Evolutionary conservation across 371 early-diverging fungal species (phyloP).

Genomic region (Gilbertella persicaria): DNA sequence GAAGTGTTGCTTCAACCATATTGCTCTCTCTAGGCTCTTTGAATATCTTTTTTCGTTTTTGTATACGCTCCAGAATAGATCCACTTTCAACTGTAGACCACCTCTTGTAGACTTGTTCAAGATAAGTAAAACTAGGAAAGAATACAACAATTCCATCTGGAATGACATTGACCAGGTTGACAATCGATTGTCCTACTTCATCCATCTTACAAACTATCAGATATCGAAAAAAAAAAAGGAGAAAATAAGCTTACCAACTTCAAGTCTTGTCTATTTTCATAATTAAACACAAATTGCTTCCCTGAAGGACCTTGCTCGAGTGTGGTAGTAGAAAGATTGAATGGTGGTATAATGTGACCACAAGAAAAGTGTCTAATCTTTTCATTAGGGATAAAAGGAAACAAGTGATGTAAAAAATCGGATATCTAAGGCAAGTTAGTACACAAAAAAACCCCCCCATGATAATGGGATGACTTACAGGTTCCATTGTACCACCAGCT

Average conservation of each 20-base stretch:
- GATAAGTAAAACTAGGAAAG: conserved; percentile 88
- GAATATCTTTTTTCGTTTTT: conserved; percentile 68
- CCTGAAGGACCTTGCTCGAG: conserved; percentile 69
- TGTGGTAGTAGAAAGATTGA: conserved; percentile 65
- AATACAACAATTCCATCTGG: conserved; percentile 95
- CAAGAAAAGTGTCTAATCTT: conserved; percentile 71
- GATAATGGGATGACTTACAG: conserved; percentile 51
- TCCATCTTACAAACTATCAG: conserved; percentile 53
- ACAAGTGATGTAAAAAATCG: conserved; percentile 53
- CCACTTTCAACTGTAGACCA: conserved; percentile 53
- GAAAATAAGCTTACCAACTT: conserved; percentile 38
- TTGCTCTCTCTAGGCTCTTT: conserved; percentile 67
- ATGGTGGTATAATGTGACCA: conserved; percentile 76
- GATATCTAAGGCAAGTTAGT: conserved; percentile 39
- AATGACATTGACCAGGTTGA: conserved; percentile 78
- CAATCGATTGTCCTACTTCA: conserved; percentile 71
- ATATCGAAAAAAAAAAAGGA: neutral
- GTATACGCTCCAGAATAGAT: conserved; percentile 46
- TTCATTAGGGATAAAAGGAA: conserved; percentile 46
- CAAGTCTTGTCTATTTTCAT: conserved; percentile 60
- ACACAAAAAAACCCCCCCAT: too few relatives aligned
- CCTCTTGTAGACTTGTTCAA: conserved; percentile 65
- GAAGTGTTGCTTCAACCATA: conserved; percentile 60
- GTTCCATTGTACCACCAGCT: conserved; percentile 98
- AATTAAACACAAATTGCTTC: conserved; percentile 69